Base-by-base conservation (phyloP, 306 rosid genomes). In the Sophora flavescens region DNA sequence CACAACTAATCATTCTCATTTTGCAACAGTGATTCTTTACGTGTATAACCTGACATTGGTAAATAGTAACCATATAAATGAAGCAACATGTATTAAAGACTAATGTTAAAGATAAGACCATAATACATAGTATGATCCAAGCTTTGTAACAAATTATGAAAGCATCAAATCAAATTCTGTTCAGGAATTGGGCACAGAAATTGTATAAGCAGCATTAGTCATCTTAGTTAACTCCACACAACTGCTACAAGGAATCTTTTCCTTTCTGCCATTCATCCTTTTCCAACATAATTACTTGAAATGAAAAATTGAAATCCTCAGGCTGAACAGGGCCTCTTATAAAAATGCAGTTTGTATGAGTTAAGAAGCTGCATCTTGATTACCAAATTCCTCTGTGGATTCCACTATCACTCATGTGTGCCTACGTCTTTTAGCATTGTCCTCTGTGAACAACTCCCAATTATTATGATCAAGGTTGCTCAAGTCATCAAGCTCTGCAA, bases 401-500 rank as follows among this genome's bases (percentile, higher is more conserved):
- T 68, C 62, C 42, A 12, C 47, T 54, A 15, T 35, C 15, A 38
- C 63, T 71, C 82, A 92, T 18, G 70, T 68, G 57, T 86, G 97
- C 87, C 99, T 86, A 65, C 89, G 99, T 80, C 99, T 87, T 82
- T 92, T 95, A 39, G 76, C 78, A 80, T 50, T 81, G 77, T 92
- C 93, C 77, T 95, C 97, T 0, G 78, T 33, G 57, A 88, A 89
- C 32, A 74, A 81, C 72, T 88, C 90, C 99, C 99, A 87, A 14
- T 77, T 22, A 54, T 12, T 73, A 80, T 95, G 97, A 84, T 92
- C 84, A 72, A 95, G 96, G 66, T 67, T 16, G 66, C 96, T 89
- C 86, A 92, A 81, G 84, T 95, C 97, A 50, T 90, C 91, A 18
- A 92, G 87, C 68, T 95, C 97, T 15, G 99, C 97, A 89, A 92